These are phyloP conservation scores for Aspergillus aculeatus DNA, from an alignment of 2,329 filamentous ascomycete species.

Conservation along the genomic window DNA sequence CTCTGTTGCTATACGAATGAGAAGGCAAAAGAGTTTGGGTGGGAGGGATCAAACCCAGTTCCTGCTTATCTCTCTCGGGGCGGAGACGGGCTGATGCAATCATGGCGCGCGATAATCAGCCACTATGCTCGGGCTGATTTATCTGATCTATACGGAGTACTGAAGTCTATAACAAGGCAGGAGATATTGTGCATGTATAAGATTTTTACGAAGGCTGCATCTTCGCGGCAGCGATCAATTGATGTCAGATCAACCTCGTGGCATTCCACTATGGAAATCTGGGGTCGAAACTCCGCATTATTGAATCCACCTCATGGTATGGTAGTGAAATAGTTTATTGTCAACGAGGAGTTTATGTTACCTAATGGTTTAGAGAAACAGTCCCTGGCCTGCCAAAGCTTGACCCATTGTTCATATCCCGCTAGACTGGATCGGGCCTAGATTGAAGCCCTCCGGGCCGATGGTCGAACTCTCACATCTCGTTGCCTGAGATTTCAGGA, in stretches of 20 bases:
- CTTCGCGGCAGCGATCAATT: neutral
- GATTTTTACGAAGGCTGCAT: neutral
- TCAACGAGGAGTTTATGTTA: neutral
- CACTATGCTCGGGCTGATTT: neutral
- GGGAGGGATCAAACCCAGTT: neutral
- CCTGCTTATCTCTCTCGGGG: neutral
- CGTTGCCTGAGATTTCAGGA: neutral
- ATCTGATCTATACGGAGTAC: too few species aligned
- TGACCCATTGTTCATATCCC: neutral
- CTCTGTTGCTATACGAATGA: neutral
- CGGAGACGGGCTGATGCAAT: neutral
- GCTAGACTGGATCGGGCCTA: neutral
- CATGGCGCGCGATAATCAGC: conserved; percentile 6
- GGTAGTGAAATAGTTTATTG: too few species aligned
- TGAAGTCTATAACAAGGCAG: too few species aligned
- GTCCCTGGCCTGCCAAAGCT: neutral
- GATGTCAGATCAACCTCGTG: neutral
- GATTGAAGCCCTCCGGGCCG: neutral
- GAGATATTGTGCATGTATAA: neutral
- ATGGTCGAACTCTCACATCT: neutral
- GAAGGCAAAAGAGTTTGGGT: neutral
- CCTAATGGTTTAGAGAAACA: conserved; percentile 1
- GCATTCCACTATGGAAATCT: conserved; percentile 3
- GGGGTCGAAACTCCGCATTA: conserved; percentile 4
- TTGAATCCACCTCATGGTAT: neutral